Evolutionary conservation across 2,329 filamentous ascomycete species (phyloP), one percentile per base, ranked within the genome.

Genomic region (Epichloe coenophiala): DNA sequence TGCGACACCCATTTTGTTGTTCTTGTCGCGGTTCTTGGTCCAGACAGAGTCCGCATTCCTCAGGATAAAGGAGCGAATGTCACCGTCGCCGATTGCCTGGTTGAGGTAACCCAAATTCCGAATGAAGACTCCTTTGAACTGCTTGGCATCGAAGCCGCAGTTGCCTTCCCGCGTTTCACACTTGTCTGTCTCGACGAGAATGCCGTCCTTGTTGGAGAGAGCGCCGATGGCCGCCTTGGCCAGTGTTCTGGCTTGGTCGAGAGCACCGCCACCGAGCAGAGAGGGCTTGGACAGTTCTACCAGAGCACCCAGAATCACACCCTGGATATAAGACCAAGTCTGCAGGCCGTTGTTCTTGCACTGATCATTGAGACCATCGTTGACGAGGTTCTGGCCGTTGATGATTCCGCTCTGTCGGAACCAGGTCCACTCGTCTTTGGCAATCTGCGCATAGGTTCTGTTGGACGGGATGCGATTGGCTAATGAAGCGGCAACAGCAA

Each of bases 41-140:
- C 83, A 88, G 51, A 88, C 79, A 41, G 74, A 76, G 54, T 83
- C 68, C 5, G 83, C 83, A 51, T 85, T 86, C 27, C 63, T 67
- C 48, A 72, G 62, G 50, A 88, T 75, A 50, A 82, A 80, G 2
- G 65, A 60, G 8, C 64, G 67, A 58, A 80, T 83, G 7, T 62
- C 61, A 2, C 68, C 61, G 39, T 75, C 67, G 0, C 76, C 75
- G 2, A 71, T 72, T 2, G 63, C 73, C 1, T 65, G 60, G 17
- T 83, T 69, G 37, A 88, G 64, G 48, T 76, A 73, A 39, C 72
- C 71, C 27, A 88, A 65, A 59, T 85, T 85, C 17, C 82, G 74
- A 15, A 78, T 71, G 55, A 87, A 86, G 38, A 86, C 71, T 4
- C 84, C 84, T 64, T 88, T 88, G 73, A 88, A 88, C 58, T 85